Conservation (phyloP, 139 green algal genomes). For the Micromonas pusilla region DNA sequence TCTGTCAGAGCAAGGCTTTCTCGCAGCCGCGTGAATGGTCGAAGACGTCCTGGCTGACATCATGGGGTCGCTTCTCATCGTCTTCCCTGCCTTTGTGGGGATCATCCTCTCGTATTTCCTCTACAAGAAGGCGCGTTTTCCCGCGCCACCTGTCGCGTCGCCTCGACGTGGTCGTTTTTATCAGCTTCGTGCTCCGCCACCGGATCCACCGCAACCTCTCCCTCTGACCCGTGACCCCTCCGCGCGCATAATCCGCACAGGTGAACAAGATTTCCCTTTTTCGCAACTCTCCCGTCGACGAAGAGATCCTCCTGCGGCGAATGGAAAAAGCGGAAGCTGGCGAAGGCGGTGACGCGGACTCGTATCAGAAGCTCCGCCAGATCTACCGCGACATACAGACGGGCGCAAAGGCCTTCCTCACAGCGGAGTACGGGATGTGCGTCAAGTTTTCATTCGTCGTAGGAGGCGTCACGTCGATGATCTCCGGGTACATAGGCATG, state of each 20-base stretch:
- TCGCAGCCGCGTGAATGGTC: too few relatives aligned
- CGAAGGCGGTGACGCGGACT: neutral
- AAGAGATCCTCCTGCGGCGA: constrained; percentile 6
- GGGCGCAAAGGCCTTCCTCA: constrained; percentile 84
- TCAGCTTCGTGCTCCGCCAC: too few relatives aligned
- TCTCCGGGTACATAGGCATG: constrained; percentile 86
- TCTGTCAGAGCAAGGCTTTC: too few relatives aligned
- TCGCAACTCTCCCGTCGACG: neutral
- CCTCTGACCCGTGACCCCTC: too few relatives aligned
- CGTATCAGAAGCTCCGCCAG: constrained; percentile 62
- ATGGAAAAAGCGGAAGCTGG: constrained; percentile 8
- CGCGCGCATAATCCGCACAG: too few relatives aligned
- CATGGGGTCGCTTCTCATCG: constrained; percentile 17
- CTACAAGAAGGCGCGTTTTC: constrained; percentile 30
- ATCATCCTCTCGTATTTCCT: constrained; percentile 19
- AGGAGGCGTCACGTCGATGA: constrained; percentile 76
- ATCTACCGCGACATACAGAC: constrained; percentile 84
- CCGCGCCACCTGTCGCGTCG: too few relatives aligned
- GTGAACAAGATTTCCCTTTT: constrained; percentile 1
- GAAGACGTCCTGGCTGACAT: neutral
- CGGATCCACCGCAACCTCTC: too few relatives aligned
- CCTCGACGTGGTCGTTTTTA: too few relatives aligned
- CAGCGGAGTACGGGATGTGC: constrained; percentile 86
- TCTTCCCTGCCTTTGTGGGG: neutral
- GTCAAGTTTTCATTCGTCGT: constrained; percentile 73